These are phyloP conservation scores for Plectosphaerella cucumerina DNA, from an alignment of 2,329 filamentous ascomycete species.

Conservation along the genomic window DNA sequence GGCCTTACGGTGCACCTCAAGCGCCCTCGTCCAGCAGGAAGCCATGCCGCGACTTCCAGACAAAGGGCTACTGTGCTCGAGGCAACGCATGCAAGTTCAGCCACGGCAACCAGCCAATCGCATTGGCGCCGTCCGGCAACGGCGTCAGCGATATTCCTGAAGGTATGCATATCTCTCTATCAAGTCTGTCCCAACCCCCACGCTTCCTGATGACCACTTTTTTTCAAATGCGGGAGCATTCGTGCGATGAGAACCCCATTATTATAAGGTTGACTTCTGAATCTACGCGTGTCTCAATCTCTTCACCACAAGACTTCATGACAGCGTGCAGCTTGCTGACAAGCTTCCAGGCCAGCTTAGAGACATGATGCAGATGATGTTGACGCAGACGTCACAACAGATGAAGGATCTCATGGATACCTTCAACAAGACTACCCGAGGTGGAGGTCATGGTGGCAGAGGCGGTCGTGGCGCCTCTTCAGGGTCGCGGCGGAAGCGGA, in stretches of 20 bases:
- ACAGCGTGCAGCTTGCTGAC: slow-evolving; percentile 1
- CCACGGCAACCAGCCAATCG: slow-evolving; percentile 45
- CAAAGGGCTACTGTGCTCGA: slow-evolving; percentile 66
- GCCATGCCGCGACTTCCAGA: slow-evolving; percentile 67
- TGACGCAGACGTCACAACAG: slow-evolving; percentile 11
- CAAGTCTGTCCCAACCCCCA: neutral
- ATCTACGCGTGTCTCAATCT: slow-evolving; percentile 7
- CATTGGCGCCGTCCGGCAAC: slow-evolving; percentile 5
- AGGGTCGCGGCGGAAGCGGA: slow-evolving; percentile 15
- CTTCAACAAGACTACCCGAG: slow-evolving; percentile 15
- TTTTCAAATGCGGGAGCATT: slow-evolving; percentile 12
- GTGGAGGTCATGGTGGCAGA: slow-evolving; percentile 24
- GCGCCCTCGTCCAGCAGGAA: slow-evolving; percentile 30
- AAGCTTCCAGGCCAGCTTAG: slow-evolving; percentile 10
- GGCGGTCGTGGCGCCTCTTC: slow-evolving; percentile 1
- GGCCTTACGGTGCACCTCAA: slow-evolving; percentile 1
- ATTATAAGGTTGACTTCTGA: slow-evolving; percentile 24
- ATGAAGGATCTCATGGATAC: slow-evolving; percentile 11
- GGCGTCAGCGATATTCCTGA: neutral
- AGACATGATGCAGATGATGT: slow-evolving; percentile 12
- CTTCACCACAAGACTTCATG: neutral
- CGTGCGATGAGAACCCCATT: slow-evolving; percentile 14
- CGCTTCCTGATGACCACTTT: slow-evolving; percentile 12
- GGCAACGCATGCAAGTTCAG: slow-evolving; percentile 66
- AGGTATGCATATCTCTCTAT: neutral